Base-by-base conservation (phyloP, 768 basidiomycete genomes). In the Tremella yokohamensis region DNA sequence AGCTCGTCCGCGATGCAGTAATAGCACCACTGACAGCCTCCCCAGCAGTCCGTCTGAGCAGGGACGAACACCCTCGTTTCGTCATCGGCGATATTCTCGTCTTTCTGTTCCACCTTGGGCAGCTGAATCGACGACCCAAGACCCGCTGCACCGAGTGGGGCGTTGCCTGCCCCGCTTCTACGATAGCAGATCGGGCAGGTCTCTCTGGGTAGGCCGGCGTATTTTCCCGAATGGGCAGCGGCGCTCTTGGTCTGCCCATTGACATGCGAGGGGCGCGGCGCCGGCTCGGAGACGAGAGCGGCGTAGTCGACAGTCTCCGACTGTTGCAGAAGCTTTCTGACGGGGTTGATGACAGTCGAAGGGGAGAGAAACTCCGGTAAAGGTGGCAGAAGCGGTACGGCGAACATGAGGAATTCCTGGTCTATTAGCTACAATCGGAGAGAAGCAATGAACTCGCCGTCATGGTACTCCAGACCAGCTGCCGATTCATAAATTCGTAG, bases 381-480 rank as follows among this genome's bases (percentile, higher is more conserved):
- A 11, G 85, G 79, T 63, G 84, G 88, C 61, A 97, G 79, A 40
- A 97, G 82, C 3, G 96, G 96, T 8, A 98, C 81, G 18, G 91
- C 77, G 79, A 97, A 97, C 37, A 97, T 80, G 13, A 98, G 81
- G 77, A 98, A 97, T 83, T 98, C 93, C 94, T 98, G 40, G 20
- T 44, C n/a, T 16, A n/a, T 44, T 40, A 40, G 24, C 11, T 15
- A 44, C 4, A 20, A 18, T 15, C 13, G 48, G 57, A 11, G 29
- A 34, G 4, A 29, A 18, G 44, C 16, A 25, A 16, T 11, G 38
- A 13, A 78, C 89, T 54, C 70, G 94, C 94, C 7, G 96, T 98
- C 76, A 98, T 94, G 0, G 91, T 89, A 72, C 93, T 90, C 96
- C 96, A 99, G 54, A 99, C 96, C 83, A 99, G 89, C 76, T 98